Evolutionary conservation across 345 rosid genomes (phyloP), one percentile per base, ranked within the genome.

Genomic region (Melaleuca alternifolia): DNA sequence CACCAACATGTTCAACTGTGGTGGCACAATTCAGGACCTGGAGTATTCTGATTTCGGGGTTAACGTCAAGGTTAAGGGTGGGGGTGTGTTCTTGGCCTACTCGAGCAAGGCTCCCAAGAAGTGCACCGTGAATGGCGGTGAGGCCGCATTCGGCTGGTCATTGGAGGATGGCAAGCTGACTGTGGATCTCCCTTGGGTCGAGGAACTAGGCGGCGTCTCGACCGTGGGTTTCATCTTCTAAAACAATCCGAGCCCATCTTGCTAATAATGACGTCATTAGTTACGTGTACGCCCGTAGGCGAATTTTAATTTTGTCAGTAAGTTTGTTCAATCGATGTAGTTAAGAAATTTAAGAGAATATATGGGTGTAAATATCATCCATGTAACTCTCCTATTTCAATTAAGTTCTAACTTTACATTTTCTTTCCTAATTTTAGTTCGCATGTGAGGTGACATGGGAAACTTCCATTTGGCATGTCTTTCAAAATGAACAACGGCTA

Each of bases 1-100:
- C 28, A 86, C 88, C 84, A 92, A 90, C 92, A 94, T 97, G 96
- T 92, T 95, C 84, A 97, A 97, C 79, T 86, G 91, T n/a, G 96
- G 94, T 3, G 98, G 99, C 54, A 93, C 98, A 2, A 84, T 97
- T 54, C 89, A 90, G 83, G 93, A 89, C 56, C 12, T 94, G 89
- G 90, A 86, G 65, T 86, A 91, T 65, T 54, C 77, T 54, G 91
- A 87, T 86, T 48, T 61, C 44, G 50, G 59, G 18, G 91, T 91
- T 2, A 89, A 57, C 82, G 56, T 93, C 85, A 82, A 84, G 52
- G 93, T 94, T 51, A 97, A 94, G 88, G 98, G 99, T 7, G 92
- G 90, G 37, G 96, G 98, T 48, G 89, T 83, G 23, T 93, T 95
- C 90, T 85, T 95, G 88, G 95, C 95, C 41, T 95, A 95, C 87